phyloP scores from a whole-genome alignment of 106 monocot species.

The Platanthera zijinensis region DNA sequence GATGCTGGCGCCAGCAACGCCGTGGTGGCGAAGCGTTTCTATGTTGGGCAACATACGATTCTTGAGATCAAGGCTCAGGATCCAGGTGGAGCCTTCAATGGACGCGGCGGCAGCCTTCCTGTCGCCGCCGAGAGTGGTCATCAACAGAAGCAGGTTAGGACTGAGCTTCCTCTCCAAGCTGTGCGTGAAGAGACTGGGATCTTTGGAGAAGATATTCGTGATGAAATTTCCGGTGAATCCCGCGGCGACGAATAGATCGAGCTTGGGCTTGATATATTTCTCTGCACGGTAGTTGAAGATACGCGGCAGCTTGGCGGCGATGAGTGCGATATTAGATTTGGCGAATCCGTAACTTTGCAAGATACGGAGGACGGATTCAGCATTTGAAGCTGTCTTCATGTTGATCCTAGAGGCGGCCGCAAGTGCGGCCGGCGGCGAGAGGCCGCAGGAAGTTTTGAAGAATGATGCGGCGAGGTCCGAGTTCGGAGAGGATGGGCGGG shows the following conservation, averaged over 20 bases:
- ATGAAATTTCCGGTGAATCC: conserved; percentile 20
- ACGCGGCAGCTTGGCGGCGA: conserved; percentile 15
- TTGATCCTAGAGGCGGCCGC: not conserved
- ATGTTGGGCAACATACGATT: conserved; percentile 21
- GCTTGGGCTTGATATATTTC: conserved; percentile 25
- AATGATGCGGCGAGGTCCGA: too few species aligned
- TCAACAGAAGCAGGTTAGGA: conserved; percentile 18
- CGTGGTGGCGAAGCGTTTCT: conserved; percentile 12
- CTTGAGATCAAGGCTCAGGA: conserved; percentile 9
- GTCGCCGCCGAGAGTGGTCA: conserved; percentile 10
- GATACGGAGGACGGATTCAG: conserved; percentile 15
- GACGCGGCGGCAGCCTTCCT: not conserved
- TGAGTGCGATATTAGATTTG: conserved; percentile 13
- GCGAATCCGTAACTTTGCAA: conserved; percentile 20
- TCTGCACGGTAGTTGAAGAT: conserved; percentile 5
- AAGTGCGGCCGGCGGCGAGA: conserved; percentile 4
- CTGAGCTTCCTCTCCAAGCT: conserved; percentile 4
- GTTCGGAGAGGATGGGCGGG: too few species aligned
- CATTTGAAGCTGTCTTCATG: conserved; percentile 5
- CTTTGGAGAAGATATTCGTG: conserved; percentile 9
- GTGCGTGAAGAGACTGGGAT: conserved; percentile 6
- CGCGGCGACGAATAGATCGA: conserved; percentile 29
- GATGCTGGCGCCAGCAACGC: conserved; percentile 16
- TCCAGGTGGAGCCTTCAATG: not conserved
- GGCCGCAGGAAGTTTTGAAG: not conserved